Conservation (phyloP, 2,329 filamentous ascomycete genomes). For the Clonostachys chloroleuca region DNA sequence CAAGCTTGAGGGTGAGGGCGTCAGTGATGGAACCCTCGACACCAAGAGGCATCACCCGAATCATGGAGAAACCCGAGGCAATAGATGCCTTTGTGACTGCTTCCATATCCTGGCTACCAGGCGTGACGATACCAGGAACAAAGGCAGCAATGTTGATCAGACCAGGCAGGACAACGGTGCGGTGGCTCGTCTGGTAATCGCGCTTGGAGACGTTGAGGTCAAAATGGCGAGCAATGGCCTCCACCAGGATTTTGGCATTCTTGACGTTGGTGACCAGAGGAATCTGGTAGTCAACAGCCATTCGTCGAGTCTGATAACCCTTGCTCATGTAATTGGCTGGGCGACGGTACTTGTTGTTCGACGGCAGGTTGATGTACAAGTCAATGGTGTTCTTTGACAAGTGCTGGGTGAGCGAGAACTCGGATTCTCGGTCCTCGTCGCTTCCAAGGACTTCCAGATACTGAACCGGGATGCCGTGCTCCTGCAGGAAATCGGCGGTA, state of each 20-base stretch:
- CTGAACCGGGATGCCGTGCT: conserved; percentile 87
- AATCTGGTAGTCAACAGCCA: conserved; percentile 97
- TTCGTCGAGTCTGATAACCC: conserved; percentile 92
- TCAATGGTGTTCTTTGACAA: conserved; percentile 97
- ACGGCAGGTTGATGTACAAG: conserved; percentile 98
- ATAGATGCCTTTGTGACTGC: conserved; percentile 69
- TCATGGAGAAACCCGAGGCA: conserved; percentile 74
- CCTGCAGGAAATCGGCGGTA: conserved; percentile 93
- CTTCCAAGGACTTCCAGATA: conserved; percentile 84
- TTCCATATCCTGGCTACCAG: conserved; percentile 64
- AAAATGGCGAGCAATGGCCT: conserved; percentile 87
- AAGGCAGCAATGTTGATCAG: conserved; percentile 78
- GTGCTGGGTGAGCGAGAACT: conserved; percentile 96
- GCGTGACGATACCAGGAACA: conserved; percentile 65
- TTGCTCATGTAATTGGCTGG: conserved; percentile 98
- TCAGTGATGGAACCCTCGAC: conserved; percentile 70
- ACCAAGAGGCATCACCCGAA: conserved; percentile 73
- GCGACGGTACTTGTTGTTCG: conserved; percentile 92
- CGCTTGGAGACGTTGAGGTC: conserved; percentile 77
- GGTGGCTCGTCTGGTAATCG: conserved; percentile 89
- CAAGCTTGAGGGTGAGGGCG: conserved; percentile 63
- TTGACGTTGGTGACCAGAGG: conserved; percentile 98
- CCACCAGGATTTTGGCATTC: conserved; percentile 95
- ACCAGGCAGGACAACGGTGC: conserved; percentile 68
- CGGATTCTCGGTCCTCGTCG: conserved; percentile 82